Base-by-base conservation (phyloP, 208 protist genomes). In the Acanthamoeba triangularis region DNA sequence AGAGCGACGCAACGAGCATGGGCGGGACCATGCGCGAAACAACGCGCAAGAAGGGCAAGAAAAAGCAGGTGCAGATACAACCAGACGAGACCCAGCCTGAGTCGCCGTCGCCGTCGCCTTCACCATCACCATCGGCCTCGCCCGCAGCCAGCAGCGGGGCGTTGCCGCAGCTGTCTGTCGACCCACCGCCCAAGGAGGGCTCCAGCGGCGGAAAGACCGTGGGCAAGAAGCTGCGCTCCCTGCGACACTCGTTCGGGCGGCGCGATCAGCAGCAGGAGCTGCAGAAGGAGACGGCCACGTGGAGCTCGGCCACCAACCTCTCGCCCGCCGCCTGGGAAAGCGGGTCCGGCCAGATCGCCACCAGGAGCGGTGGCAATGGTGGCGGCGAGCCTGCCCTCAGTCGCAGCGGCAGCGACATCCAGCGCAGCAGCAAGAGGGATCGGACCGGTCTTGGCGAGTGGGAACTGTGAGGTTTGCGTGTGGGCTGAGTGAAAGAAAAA, bases 231-330 rank as follows among this genome's bases (percentile, higher is more conserved):
- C 80, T 88, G 44, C 80, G 44, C 25, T 88, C 80, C 30, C 49
- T 88, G 80, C 80, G 80, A 63, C 80, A 88, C 16, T 88, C 80
- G 30, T 88, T 88, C 30, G 80, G 80, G 30, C 80, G 80, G 20
- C 80, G 80, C 49, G 80, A 88, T 16, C 59, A 65, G 28, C 65
- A 74, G 65, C n/a, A 74, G 30, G n/a, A 74, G 65, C 65, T 74
- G 13, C 65, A 41, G 65, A 74, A 74, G 65, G 65, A 74, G 65
- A 20, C 30, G 6, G 10, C 65, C 13, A 20, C 30, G 10, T 74
- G 65, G 65, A 37, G 30, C 61, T 69, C 61, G 54, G 18, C 13
- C 20, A 16, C 54, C 54, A 61, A 25, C 54, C 20, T 61, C 18
- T 25, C 54, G 44, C 44, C 44, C 44, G 11, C 44, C 44, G 44